Conservation (phyloP, 2,329 filamentous ascomycete genomes). For the Epichloe uncinata region DNA sequence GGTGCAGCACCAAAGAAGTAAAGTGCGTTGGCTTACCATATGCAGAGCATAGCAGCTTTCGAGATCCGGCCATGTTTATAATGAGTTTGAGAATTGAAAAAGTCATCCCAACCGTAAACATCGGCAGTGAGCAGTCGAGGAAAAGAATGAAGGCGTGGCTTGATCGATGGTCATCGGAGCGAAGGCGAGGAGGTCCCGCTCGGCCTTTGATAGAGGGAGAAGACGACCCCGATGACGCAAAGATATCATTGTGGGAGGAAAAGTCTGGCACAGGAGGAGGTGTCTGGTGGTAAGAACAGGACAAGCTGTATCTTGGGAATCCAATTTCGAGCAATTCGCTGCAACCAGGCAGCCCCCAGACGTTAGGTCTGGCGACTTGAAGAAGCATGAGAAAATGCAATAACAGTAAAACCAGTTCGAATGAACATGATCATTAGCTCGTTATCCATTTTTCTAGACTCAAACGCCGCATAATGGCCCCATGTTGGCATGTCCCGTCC, state of each 20-base stretch:
- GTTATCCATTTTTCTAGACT: background rate
- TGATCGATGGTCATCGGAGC: constrained; percentile 47
- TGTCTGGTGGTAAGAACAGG: constrained; percentile 22
- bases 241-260: constrained; percentile 24
- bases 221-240: constrained; percentile 17
- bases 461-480: constrained; percentile 1
- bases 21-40: constrained; percentile 93
- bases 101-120: constrained; percentile 87
- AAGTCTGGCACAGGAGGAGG: constrained; percentile 25
- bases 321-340: background rate
- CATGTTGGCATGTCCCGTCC: background rate
- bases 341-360: background rate
- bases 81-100: constrained; percentile 77
- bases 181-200: constrained; percentile 41
- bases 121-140: constrained; percentile 44
- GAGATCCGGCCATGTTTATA: constrained; percentile 87
- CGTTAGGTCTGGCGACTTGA: background rate
- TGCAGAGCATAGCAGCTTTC: constrained; percentile 88
- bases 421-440: background rate
- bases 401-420: background rate
- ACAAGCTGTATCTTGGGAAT: constrained; percentile 5
- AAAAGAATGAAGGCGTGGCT: constrained; percentile 52
- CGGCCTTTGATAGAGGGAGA: constrained; percentile 28
- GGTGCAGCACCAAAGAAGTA: constrained; percentile 75
- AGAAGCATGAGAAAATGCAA: background rate